These are phyloP conservation scores for Alternaria longipes DNA, from an alignment of 2,329 filamentous ascomycete species.

Conservation along the genomic window DNA sequence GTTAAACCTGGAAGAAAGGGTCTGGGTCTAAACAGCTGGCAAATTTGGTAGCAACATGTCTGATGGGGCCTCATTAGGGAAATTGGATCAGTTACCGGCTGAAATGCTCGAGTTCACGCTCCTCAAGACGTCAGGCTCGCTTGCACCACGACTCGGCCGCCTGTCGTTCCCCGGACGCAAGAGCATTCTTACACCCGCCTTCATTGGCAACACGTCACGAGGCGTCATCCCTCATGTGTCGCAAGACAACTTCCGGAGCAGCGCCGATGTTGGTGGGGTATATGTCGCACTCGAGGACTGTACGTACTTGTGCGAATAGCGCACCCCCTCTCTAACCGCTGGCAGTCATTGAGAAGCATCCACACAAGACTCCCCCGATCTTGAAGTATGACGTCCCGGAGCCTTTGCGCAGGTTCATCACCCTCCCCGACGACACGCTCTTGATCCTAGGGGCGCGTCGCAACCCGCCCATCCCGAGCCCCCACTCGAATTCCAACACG, in stretches of 20 bases:
- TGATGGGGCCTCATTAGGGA: conserved; percentile 5
- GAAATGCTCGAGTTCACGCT: conserved; percentile 59
- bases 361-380: conserved; percentile 60
- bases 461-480: conserved; percentile 76
- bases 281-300: conserved; percentile 94
- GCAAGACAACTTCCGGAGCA: conserved; percentile 77
- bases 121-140: conserved; percentile 48
- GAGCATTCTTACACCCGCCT: conserved; percentile 83
- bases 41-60: conserved; percentile 18
- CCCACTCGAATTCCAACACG: conserved; percentile 72
- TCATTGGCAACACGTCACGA: conserved; percentile 80
- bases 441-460: conserved; percentile 81
- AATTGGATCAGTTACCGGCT: conserved; percentile 39
- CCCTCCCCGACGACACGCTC: conserved; percentile 70
- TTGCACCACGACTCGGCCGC: conserved; percentile 72
- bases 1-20: neutral
- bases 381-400: conserved; percentile 59
- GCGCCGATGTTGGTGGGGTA: conserved; percentile 72
- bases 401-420: conserved; percentile 79
- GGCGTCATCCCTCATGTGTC: conserved; percentile 88
- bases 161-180: conserved; percentile 70
- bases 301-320: conserved; percentile 59
- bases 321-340: conserved; percentile 42
- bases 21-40: neutral
- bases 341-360: conserved; percentile 70